Conservation (phyloP, 1,284 basidiomycete species). For the Pterulicium gracile region DNA sequence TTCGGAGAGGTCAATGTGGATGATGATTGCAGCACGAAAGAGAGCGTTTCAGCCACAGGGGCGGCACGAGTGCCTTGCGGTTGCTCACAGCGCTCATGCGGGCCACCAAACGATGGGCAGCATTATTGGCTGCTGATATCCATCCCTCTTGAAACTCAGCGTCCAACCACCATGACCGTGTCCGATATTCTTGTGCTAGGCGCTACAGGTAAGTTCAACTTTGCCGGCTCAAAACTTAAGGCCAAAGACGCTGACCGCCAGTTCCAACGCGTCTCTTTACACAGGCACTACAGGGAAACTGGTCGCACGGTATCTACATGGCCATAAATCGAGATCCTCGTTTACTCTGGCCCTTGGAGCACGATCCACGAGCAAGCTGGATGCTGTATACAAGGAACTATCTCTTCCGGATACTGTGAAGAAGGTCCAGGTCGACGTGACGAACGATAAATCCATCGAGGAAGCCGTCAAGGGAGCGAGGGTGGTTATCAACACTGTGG, state of each 20-base stretch:
- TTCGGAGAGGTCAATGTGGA: no score
- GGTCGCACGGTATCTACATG: not conserved
- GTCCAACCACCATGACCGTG: not conserved
- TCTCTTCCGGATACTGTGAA: not conserved
- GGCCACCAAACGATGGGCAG: no score
- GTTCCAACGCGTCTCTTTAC: not conserved
- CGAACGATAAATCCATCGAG: conserved; percentile 34
- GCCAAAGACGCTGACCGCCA: no score
- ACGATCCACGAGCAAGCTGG: not conserved
- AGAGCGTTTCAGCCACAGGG: no score
- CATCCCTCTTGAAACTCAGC: no score
- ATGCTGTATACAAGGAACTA: not conserved
- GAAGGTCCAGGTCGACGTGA: conserved; percentile 32
- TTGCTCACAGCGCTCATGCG: no score
- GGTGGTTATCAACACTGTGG: conserved; percentile 60
- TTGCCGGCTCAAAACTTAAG: not conserved
- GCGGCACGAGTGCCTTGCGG: no score
- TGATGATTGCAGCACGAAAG: no score
- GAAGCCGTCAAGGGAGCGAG: conserved; percentile 38
- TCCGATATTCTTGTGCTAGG: conserved; percentile 1
- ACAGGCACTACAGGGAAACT: conserved; percentile 1
- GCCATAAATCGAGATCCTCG: not conserved
- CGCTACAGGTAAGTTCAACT: not conserved
- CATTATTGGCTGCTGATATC: no score
- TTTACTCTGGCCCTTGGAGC: not conserved